Evolutionary conservation across 2,329 filamentous ascomycete species (phyloP).

Genomic region (Plenodomus tracheiphilus): DNA sequence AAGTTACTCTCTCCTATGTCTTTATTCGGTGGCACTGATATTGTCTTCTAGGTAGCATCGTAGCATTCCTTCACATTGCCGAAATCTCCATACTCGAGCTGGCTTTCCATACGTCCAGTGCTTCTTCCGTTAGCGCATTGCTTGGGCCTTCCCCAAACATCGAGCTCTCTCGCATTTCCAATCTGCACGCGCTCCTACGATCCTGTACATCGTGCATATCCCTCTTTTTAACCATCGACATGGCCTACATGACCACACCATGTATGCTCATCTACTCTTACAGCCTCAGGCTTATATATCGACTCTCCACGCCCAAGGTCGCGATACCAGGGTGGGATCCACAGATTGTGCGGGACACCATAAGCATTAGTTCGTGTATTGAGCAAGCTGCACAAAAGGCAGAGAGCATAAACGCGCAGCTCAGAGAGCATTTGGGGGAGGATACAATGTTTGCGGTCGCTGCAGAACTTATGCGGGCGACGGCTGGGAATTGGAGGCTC

Average conservation of each 20-base stretch:
- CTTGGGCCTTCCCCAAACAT: background rate
- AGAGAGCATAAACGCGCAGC: constrained; percentile 8
- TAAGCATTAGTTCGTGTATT: constrained; percentile 12
- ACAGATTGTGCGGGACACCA: constrained; percentile 7
- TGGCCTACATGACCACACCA: constrained; percentile 8
- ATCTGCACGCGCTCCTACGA: constrained; percentile 14
- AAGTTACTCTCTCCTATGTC: background rate
- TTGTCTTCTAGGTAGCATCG: constrained; percentile 8
- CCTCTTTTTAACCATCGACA: constrained; percentile 8
- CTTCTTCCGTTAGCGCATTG: background rate
- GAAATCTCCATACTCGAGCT: constrained; percentile 21
- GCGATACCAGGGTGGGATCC: constrained; percentile 19
- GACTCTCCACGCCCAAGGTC: constrained; percentile 10
- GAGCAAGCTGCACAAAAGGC: constrained; percentile 10
- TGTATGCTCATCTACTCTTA: constrained; percentile 18
- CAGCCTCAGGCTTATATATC: constrained; percentile 15
- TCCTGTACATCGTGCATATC: constrained; percentile 17
- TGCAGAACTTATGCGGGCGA: constrained; percentile 13
- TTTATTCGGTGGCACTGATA: background rate
- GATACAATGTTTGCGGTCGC: constrained; percentile 18
- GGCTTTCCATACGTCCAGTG: constrained; percentile 4
- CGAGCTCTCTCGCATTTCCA: constrained; percentile 15
- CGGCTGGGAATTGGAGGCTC: constrained; percentile 15
- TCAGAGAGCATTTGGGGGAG: constrained; percentile 17
- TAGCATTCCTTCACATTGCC: constrained; percentile 14